phyloP scores from a whole-genome alignment of 1,284 basidiomycete genomes.

The Marasmius fiardii region DNA sequence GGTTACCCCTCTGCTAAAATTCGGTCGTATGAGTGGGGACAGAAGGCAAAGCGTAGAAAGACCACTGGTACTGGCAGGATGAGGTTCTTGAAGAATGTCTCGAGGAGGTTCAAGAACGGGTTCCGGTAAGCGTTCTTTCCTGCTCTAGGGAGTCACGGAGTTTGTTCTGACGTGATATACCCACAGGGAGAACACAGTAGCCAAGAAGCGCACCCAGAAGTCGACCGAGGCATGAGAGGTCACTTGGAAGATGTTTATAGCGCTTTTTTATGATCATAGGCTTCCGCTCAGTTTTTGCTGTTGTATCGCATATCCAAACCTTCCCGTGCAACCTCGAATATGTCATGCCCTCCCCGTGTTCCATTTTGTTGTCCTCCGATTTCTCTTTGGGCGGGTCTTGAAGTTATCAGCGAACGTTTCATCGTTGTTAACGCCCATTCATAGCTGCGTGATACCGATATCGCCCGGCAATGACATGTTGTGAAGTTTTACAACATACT shows the following conservation, averaged over 20 bases:
- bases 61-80: constrained; percentile 97
- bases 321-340: neutral
- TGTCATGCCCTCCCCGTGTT: neutral
- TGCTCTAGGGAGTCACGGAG: neutral
- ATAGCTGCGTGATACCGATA: too few species aligned
- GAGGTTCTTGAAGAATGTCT: constrained; percentile 90
- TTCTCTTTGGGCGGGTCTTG: neutral
- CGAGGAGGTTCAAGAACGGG: constrained; percentile 96
- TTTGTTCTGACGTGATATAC: neutral
- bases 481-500: too few species aligned
- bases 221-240: constrained; percentile 42
- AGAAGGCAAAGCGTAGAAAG: constrained; percentile 99
- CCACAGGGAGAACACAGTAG: constrained; percentile 77
- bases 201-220: constrained; percentile 56
- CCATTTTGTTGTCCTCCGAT: neutral
- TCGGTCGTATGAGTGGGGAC: constrained; percentile 96
- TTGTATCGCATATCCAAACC: neutral
- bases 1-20: constrained; percentile 96
- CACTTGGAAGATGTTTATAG: neutral
- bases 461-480: too few species aligned
- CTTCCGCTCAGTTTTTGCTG: neutral
- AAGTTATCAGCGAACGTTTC: too few species aligned
- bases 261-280: neutral
- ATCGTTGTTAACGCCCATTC: too few species aligned
- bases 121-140: constrained; percentile 61